Evolutionary conservation across 495 filamentous ascomycete genomes (phyloP), one percentile per base, ranked within the genome.

Genomic region (Aspergillus leporis): DNA sequence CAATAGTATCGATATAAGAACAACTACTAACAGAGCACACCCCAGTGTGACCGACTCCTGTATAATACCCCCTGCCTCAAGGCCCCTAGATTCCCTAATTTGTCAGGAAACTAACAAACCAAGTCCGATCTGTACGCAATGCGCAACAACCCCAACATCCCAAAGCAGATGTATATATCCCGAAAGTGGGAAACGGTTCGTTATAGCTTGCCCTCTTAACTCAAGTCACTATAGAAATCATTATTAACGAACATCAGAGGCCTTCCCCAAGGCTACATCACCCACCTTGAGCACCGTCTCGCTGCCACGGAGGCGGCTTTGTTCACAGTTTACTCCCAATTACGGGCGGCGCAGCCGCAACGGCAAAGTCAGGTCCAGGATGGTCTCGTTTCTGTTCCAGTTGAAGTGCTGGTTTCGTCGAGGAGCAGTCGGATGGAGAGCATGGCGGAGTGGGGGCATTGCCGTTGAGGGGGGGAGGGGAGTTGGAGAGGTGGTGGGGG

Each of bases 11-110:
- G n/a, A n/a, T n/a, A n/a, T n/a, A n/a, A n/a, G n/a, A n/a, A n/a
- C n/a, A n/a, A n/a, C n/a, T n/a, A 57, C 21, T 54, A 54, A 54
- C 36, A 8, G 10, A 38, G 16, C 19, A 6, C 19, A 23, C 14
- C 50, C 13, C n/a, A 68, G 66, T 68, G 66, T 40, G 62, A 68
- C 61, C 63, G 66, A 38, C 48, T 56, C 22, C 40, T 68, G 66
- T 68, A 59, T 22, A 47, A n/a, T n/a, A n/a, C n/a, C n/a, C n/a
- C n/a, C n/a, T n/a, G n/a, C n/a, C n/a, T n/a, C n/a, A n/a, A n/a
- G n/a, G n/a, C n/a, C n/a, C n/a, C n/a, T n/a, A n/a, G n/a, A n/a
- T n/a, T n/a, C n/a, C n/a, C n/a, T n/a, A n/a, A n/a, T n/a, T n/a
- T n/a, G n/a, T n/a, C n/a, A n/a, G 3, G 9, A 40, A n/a, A 25